Evolutionary conservation across 306 rosid species (phyloP).

Genomic region (Alnus glutinosa): DNA sequence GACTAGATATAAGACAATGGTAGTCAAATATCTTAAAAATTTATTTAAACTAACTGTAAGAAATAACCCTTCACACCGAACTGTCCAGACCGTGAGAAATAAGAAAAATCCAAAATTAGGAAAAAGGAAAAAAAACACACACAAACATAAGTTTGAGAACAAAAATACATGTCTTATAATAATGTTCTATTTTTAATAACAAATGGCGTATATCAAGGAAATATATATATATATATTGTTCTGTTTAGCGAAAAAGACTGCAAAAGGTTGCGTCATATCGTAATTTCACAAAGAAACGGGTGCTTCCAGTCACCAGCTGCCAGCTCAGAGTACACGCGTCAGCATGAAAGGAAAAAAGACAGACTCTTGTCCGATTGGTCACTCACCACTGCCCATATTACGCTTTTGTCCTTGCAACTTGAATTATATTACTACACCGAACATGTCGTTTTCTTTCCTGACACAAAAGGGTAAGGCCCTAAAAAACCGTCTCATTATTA

Average conservation of each 20-base stretch:
- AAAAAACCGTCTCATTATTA: no score
- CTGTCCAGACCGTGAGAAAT: no score
- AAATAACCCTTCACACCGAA: no score
- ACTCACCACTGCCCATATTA: background rate
- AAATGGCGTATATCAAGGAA: constrained; percentile 13
- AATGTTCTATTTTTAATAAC: background rate
- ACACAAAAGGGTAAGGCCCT: no score
- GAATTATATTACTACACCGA: background rate
- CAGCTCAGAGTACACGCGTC: constrained; percentile 58
- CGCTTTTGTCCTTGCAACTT: constrained; percentile 11
- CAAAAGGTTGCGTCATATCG: constrained; percentile 14
- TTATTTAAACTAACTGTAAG: no score
- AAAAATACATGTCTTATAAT: no score
- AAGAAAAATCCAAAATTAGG: no score
- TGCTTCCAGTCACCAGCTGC: constrained; percentile 29
- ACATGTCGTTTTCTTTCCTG: background rate
- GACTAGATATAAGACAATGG: no score
- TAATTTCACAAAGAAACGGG: constrained; percentile 39
- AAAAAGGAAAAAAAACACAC: no score
- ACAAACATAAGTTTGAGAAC: no score
- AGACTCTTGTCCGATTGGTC: constrained; percentile 31
- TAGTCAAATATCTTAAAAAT: no score
- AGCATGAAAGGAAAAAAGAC: constrained; percentile 47
- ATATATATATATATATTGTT: background rate
- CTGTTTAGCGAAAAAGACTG: background rate